These are phyloP conservation scores for Jackrogersella minutella DNA, from an alignment of 495 filamentous ascomycete genomes.

Conservation along the genomic window DNA sequence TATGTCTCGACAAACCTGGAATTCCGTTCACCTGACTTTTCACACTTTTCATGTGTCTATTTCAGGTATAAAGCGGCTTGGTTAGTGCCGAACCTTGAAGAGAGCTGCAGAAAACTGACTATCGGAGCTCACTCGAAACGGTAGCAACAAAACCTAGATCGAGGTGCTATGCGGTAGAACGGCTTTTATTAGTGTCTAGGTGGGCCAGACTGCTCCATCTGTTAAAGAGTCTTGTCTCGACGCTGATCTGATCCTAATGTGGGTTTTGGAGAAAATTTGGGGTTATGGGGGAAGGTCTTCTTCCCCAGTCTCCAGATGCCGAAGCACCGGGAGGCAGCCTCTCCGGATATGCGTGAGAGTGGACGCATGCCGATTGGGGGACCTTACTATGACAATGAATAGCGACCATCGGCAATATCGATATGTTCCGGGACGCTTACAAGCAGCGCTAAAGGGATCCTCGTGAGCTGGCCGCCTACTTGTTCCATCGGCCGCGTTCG, in stretches of 20 bases:
- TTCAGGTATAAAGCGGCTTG: constrained; percentile 19
- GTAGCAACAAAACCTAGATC: constrained; percentile 31
- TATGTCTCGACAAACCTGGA: constrained; percentile 1
- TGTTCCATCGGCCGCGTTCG: constrained; percentile 14
- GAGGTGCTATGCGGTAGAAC: constrained; percentile 41
- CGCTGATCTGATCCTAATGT: constrained; percentile 36
- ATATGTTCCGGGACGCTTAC: constrained; percentile 17
- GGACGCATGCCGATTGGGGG: constrained; percentile 37
- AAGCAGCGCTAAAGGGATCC: constrained; percentile 1
- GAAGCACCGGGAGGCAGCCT: constrained; percentile 37
- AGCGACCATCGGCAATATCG: constrained; percentile 18
- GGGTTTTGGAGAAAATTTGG: constrained; percentile 37
- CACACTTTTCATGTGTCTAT: constrained; percentile 9
- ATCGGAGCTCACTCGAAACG: constrained; percentile 30
- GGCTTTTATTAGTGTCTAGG: constrained; percentile 29
- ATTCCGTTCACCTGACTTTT: constrained; percentile 23
- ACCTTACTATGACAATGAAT: constrained; percentile 18
- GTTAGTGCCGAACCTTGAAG: constrained; percentile 32
- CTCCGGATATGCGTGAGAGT: constrained; percentile 34
- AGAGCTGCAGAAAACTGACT: constrained; percentile 1
- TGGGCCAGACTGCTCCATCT: constrained; percentile 36
- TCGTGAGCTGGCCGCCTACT: constrained; percentile 1
- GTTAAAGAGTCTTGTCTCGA: constrained; percentile 26
- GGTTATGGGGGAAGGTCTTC: constrained; percentile 31
- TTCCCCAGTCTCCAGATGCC: constrained; percentile 41